A percentile compares a stretch with the other conserved stretches of the same genome.
phyloP scores from a whole-genome alignment of 805 yeast genomes.

The Myxozyma geophila region DNA sequence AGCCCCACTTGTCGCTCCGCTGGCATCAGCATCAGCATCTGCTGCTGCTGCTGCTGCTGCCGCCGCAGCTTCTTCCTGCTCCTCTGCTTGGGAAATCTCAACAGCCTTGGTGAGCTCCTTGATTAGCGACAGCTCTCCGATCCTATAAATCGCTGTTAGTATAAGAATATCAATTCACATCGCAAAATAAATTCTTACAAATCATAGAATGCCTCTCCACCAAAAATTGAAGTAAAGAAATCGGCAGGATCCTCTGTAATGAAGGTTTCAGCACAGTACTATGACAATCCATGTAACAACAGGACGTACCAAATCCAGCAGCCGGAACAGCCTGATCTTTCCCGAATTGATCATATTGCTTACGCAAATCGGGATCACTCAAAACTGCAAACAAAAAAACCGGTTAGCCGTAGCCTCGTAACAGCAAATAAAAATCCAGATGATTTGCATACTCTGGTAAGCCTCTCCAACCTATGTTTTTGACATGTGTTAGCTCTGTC shows the following conservation, averaged over 20 bases:
- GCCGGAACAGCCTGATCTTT: conserved; percentile 73
- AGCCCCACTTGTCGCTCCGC: not conserved
- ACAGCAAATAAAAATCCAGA: not conserved
- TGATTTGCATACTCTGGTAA: conserved; percentile 45
- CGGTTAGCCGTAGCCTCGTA: not conserved
- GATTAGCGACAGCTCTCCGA: conserved; percentile 84
- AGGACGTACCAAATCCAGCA: conserved; percentile 58
- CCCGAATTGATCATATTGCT: conserved; percentile 82
- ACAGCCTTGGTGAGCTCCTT: conserved; percentile 71
- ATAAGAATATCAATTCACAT: not conserved
- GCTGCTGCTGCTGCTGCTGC: conserved; percentile 18
- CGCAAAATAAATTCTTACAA: conserved; percentile 40
- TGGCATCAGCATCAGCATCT: not conserved
- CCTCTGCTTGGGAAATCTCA: conserved; percentile 52
- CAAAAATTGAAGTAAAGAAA: conserved; percentile 81
- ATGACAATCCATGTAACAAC: not conserved
- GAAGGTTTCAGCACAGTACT: not conserved
- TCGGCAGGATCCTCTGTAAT: conserved; percentile 73
- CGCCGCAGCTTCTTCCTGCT: conserved; percentile 34
- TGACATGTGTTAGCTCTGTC: not conserved
- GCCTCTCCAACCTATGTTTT: conserved; percentile 52
- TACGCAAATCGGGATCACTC: conserved; percentile 70
- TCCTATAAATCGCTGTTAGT: conserved; percentile 47
- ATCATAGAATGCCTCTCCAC: conserved; percentile 85
- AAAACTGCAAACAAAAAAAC: conserved; percentile 51